These are phyloP conservation scores for Suillus hirtellus DNA, from an alignment of 768 basidiomycete genomes.

Conservation along the genomic window DNA sequence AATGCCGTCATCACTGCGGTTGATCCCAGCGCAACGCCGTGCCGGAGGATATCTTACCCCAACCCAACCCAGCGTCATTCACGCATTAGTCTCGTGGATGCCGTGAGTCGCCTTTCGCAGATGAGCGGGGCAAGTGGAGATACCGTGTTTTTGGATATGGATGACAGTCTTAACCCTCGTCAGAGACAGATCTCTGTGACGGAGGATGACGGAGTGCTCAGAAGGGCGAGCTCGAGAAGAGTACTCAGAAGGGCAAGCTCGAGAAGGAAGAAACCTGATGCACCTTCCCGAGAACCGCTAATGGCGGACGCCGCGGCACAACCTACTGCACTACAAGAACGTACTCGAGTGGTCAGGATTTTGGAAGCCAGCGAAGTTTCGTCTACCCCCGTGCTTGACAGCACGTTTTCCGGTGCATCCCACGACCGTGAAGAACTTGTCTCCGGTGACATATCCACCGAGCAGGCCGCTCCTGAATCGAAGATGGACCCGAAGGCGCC, in stretches of 20 bases:
- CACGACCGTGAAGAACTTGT: background rate
- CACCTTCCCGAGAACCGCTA: background rate
- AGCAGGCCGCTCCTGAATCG: background rate
- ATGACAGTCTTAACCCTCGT: background rate
- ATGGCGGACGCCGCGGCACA: slow-evolving; percentile 1
- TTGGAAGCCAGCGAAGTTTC: background rate
- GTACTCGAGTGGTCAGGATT: slow-evolving; percentile 6
- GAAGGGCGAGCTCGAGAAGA: background rate
- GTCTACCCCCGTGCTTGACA: background rate
- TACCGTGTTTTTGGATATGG: slow-evolving; percentile 27
- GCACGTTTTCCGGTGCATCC: background rate
- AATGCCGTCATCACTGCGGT: background rate
- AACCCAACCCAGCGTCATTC: slow-evolving; percentile 24
- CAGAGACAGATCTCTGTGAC: slow-evolving; percentile 1
- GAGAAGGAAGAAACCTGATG: background rate
- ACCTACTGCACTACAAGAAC: slow-evolving; percentile 3
- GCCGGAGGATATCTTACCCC: slow-evolving; percentile 26
- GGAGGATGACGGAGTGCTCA: slow-evolving; percentile 7
- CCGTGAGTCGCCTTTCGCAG: slow-evolving; percentile 25
- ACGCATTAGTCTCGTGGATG: slow-evolving; percentile 30
- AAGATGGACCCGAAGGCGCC: background rate
- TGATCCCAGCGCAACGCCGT: slow-evolving; percentile 1
- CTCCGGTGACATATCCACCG: slow-evolving; percentile 1
- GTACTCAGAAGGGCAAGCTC: slow-evolving; percentile 5
- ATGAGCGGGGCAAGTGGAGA: slow-evolving; percentile 27